phyloP scores from a whole-genome alignment of 108 stramenopile genomes.

The Cyclotella cryptica region DNA sequence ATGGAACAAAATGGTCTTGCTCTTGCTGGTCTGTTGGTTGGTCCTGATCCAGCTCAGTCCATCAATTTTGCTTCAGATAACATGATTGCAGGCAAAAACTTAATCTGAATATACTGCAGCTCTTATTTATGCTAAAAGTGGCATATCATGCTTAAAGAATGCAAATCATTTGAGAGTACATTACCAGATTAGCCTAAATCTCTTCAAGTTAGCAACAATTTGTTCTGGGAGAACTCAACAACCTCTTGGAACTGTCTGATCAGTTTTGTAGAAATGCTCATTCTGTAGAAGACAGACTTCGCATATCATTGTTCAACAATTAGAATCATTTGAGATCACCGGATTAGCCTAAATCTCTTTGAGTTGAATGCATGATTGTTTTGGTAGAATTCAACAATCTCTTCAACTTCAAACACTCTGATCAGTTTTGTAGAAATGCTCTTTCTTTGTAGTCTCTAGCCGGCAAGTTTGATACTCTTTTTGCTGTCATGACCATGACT shows the following conservation, averaged over 20 bases:
- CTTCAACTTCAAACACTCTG: not conserved
- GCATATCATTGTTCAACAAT: constrained; percentile 18
- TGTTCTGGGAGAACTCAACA: constrained; percentile 2
- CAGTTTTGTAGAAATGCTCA: constrained; percentile 4
- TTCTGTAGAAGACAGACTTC: constrained; percentile 26
- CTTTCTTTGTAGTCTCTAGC: too few relatives aligned
- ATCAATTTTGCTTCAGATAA: constrained; percentile 9
- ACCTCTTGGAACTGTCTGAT: not conserved
- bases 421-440: constrained; percentile 3
- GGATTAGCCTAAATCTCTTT: constrained; percentile 18
- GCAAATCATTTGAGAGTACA: constrained; percentile 16
- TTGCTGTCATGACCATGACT: not conserved
- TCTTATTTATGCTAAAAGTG: constrained; percentile 4
- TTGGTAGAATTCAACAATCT: constrained; percentile 1
- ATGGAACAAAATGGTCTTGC: constrained; percentile 17
- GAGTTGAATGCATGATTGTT: not conserved
- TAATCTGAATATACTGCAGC: constrained; percentile 20
- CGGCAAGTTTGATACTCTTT: not conserved
- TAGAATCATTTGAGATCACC: constrained; percentile 26
- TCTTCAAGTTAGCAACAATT: constrained; percentile 15
- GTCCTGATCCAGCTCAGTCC: not conserved
- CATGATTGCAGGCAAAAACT: constrained; percentile 25
- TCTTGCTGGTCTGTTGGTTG: not conserved
- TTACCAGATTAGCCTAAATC: constrained; percentile 19
- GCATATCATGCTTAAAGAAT: constrained; percentile 16